Evolutionary conservation across 306 rosid species (phyloP), one percentile per base, ranked within the genome.

Genomic region (Citrullus mucosospermus): DNA sequence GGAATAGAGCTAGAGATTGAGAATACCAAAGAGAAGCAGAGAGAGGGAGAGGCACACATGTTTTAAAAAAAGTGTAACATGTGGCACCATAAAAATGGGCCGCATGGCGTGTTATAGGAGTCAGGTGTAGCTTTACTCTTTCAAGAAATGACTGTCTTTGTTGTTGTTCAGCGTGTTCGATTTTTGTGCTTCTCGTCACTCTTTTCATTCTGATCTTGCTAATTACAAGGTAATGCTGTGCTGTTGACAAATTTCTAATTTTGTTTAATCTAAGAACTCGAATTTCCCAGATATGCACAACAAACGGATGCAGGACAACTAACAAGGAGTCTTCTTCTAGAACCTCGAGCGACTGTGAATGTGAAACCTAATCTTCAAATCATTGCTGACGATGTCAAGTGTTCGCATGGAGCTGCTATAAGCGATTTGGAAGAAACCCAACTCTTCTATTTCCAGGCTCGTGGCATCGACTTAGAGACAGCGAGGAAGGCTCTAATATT

Each of bases 361-460:
- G 90, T 92, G 44, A 92, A 95, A 74, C 99, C 97, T 2, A 95
- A 95, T 87, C 99, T 95, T 80, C 99, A 92, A 78, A 95, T 95
- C 60, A 87, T 95, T 51, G 97, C 99, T 0, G 90, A 95, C 55
- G 93, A 95, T 9, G 99, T 95, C 57, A 92, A 91, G 84, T 95
- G 99, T 78, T 95, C 99, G 9, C 99, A 95, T 79, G 99, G 97
- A 78, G 97, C 97, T 80, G 99, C 99, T 39, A 92, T 95, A 78
- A 92, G 99, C 65, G 99, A 95, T 83, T 86, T 92, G 6, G 99
- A 95, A 87, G 92, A 89, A 78, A 86, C 84, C 78, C 97, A 95
- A 25, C 96, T 95, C 44, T 81, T 92, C 81, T 95, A 92, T 82
- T 95, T 92, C 82, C 88, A 46, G 71, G 90, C 99, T 9, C 99